These are phyloP conservation scores for Kodamaea ohmeri DNA, from an alignment of 1,139 yeast genomes.

Conservation along the genomic window DNA sequence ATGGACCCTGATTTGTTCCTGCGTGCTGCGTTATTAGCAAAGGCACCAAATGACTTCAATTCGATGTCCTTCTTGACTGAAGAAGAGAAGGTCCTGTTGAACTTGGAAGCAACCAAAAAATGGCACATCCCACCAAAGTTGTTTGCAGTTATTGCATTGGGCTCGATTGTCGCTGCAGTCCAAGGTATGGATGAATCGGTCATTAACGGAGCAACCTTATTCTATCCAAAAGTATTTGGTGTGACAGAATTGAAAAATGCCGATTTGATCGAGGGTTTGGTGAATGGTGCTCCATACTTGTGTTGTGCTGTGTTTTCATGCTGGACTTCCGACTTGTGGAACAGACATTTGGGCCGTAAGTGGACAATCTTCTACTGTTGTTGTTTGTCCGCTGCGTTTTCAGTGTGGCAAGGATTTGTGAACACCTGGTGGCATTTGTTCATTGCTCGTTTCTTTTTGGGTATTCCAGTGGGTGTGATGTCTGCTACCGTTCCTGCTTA, in stretches of 20 bases:
- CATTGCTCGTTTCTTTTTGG: slow-evolving; percentile 68
- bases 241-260: slow-evolving; percentile 42
- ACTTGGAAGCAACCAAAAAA: slow-evolving; percentile 57
- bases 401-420: slow-evolving; percentile 76
- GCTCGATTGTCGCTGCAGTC: slow-evolving; percentile 86
- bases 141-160: slow-evolving; percentile 62
- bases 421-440: slow-evolving; percentile 76
- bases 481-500: slow-evolving; percentile 84
- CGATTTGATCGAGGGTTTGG: slow-evolving; percentile 70
- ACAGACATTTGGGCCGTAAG: slow-evolving; percentile 64
- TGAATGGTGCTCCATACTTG: slow-evolving; percentile 79
- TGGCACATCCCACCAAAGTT: slow-evolving; percentile 65
- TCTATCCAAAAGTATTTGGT: slow-evolving; percentile 54
- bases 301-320: slow-evolving; percentile 70
- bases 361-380: slow-evolving; percentile 73
- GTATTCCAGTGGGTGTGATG: slow-evolving; percentile 79
- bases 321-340: slow-evolving; percentile 70
- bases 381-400: slow-evolving; percentile 59
- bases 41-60: slow-evolving; percentile 58
- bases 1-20: slow-evolving; percentile 67
- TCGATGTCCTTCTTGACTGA: slow-evolving; percentile 55
- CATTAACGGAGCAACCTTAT: slow-evolving; percentile 76
- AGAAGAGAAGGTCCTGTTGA: slow-evolving; percentile 56
- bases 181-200: slow-evolving; percentile 94
- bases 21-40: slow-evolving; percentile 73